Base-by-base conservation (phyloP, 1,284 basidiomycete genomes). In the Coriolopsis trogii region DNA sequence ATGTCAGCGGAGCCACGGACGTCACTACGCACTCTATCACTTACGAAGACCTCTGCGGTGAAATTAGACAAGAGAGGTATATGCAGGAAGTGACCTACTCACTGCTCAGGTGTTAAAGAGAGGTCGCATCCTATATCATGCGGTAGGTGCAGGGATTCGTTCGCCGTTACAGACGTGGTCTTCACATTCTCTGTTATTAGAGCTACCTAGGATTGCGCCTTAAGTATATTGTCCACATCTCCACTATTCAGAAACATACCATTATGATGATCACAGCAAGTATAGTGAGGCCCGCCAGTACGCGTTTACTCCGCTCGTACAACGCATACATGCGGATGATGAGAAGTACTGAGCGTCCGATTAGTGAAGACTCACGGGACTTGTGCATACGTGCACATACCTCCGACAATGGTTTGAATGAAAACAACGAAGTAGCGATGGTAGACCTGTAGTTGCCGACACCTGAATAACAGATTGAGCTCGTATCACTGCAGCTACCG, bases 261-360 rank as follows among this genome's bases (percentile, higher is more conserved):
- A 33, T 15, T 13, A 15, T 15, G 13, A 13, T n/a, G 6, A 16
- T 33, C 6, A 33, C 31, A n/a, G 9, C 31, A 6, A 33, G 13
- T 33, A 16, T 15, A 7, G 55, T 6, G 8, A 60, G 51, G 3
- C 51, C n/a, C 1, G 20, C 13, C 13, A 60, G 55, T 18, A 60
- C 34, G 1, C 49, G 39, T 21, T 33, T 54, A 15, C 43, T 55
- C 8, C 58, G 49, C 5, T 52, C 41, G 25, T 60, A 57, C 34
- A 60, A 31, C 0, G 58, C 58, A 21, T 52, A 57, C 6, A 53
- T 57, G 7, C 53, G 47, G 26, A 56, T 41, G 18, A 52, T n/a
- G 6, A 55, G 48, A 40, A 59, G 40, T 13, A 44, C 57, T 59
- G 25, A 3, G 12, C 2, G 8, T 18, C 13, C n/a, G 26, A 5